Conservation (phyloP, 306 rosid genomes). For the Begonia fuchsioides region DNA sequence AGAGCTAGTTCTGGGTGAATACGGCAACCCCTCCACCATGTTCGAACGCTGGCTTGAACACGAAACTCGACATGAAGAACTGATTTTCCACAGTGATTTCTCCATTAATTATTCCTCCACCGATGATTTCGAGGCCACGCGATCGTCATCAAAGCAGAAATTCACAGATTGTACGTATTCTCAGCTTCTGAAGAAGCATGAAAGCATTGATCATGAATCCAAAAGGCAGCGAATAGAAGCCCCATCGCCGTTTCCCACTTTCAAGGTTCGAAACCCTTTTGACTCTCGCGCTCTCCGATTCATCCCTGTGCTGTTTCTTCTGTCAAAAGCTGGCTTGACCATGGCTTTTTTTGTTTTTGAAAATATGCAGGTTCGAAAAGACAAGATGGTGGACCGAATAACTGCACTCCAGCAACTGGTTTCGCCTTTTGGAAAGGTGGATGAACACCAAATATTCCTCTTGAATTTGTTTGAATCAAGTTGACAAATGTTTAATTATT, state of each 20-base stretch:
- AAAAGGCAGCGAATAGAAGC: slow-evolving; percentile 76
- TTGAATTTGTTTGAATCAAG: slow-evolving; percentile 1
- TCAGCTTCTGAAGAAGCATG: slow-evolving; percentile 13
- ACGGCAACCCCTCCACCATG: slow-evolving; percentile 37
- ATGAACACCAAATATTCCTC: background rate
- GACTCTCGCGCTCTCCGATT: too few species aligned
- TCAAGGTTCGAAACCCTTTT: slow-evolving; percentile 40
- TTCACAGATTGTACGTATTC: slow-evolving; percentile 56
- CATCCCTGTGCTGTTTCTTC: too few species aligned
- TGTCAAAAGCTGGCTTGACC: too few species aligned
- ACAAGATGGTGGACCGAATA: slow-evolving; percentile 98
- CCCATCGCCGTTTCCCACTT: slow-evolving; percentile 85
- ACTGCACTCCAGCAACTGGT: slow-evolving; percentile 98
- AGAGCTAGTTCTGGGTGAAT: slow-evolving; percentile 28
- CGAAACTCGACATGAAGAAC: slow-evolving; percentile 17
- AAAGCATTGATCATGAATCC: slow-evolving; percentile 20
- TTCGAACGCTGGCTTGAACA: slow-evolving; percentile 31
- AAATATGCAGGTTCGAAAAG: slow-evolving; percentile 69
- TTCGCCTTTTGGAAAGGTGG: slow-evolving; percentile 99
- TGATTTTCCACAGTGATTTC: slow-evolving; percentile 28
- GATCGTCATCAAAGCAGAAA: slow-evolving; percentile 41
- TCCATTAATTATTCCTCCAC: slow-evolving; percentile 15
- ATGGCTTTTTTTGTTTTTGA: slow-evolving; percentile 1
- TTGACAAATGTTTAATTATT: background rate
- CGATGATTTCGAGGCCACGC: slow-evolving; percentile 21